Conservation (phyloP, 768 basidiomycete genomes). For the Mrakia blollopis region DNA sequence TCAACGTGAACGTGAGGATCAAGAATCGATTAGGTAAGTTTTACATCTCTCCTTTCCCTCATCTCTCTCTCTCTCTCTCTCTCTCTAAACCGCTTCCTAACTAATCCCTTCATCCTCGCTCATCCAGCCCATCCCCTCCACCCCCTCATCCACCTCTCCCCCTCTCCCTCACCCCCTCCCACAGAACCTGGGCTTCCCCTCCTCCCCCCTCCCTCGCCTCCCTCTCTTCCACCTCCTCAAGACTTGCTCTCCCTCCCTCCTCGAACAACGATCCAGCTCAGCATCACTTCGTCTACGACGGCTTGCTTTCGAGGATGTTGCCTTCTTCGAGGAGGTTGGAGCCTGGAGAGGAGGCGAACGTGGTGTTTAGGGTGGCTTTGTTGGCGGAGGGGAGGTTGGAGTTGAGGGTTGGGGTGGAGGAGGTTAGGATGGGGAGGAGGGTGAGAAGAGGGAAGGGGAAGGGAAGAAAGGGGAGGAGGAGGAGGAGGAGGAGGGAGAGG, state of each 20-base stretch:
- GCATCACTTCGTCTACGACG: slow-evolving; percentile 34
- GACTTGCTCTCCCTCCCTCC: not conserved
- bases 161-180: slow-evolving; percentile 32
- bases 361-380: slow-evolving; percentile 32
- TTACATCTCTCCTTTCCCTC: slow-evolving; percentile 33
- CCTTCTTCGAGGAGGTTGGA: slow-evolving; percentile 29
- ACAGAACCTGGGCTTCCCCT: slow-evolving; percentile 6
- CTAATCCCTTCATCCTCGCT: not conserved
- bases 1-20: slow-evolving; percentile 35
- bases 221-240: not conserved
- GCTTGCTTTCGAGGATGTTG: slow-evolving; percentile 27
- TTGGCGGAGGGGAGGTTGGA: slow-evolving; percentile 36
- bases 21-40: slow-evolving; percentile 38
- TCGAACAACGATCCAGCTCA: not conserved
- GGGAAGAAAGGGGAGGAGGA: not conserved
- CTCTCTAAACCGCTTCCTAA: slow-evolving; percentile 27
- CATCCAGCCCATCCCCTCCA: slow-evolving; percentile 8
- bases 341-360: slow-evolving; percentile 16
- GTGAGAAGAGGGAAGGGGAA: not conserved
- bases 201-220: not conserved
- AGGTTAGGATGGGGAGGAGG: slow-evolving; percentile 20
- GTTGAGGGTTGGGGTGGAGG: slow-evolving; percentile 40
- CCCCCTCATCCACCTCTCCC: slow-evolving; percentile 18
- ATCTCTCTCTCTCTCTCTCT: slow-evolving; percentile 34
- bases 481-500: not conserved